Evolutionary conservation across 75 land plant genomes (phyloP), one percentile per base, ranked within the genome.

Genomic region (Selaginella tamariscina): DNA sequence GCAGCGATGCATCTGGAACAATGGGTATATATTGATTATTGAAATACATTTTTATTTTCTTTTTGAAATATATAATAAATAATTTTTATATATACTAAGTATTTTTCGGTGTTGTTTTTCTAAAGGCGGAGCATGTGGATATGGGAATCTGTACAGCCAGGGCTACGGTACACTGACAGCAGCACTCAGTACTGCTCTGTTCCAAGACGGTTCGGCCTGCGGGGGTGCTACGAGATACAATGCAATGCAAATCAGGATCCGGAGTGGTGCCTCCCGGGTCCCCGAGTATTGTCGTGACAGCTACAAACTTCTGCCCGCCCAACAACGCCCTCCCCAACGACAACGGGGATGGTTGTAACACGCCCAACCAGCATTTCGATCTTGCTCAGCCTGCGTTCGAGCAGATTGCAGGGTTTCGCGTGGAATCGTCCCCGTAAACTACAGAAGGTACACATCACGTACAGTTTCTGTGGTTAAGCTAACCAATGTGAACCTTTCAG

Each of bases 211-310:
- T 22, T 59, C 78, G 20, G 68, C 76, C 1, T 87, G 89, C 31
- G 87, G 89, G 2, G 69, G 0, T 87, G 87, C 66, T 87, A 33
- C 72, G 72, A 84, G 55, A 75, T 87, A 30, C 44, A 54, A 32
- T 87, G 89, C 29, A 64, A 55, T 31, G 20, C 29, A 18, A 21
- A 31, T 32, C 1, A 21, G 8, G 68, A 68, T 21, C 29, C 70
- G 1, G 15, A 56, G 22, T 68, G 68, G 70, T 68, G 70, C 11
- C 70, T 60, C 26, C 71, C 21, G 1, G 26, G 5, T 33, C 29
- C 32, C 24, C 71, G 62, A 1, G 20, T 8, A 30, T 70, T 24
- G 68, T 60, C 72, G 29, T 32, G 1, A n/a, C 33, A 1, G 23
- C 65, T 33, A 31, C 62, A 5, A 64, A 70, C 21, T 65, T 60